Conservation (phyloP, 768 basidiomycete genomes). For the Kwoniella mangroviensis region DNA sequence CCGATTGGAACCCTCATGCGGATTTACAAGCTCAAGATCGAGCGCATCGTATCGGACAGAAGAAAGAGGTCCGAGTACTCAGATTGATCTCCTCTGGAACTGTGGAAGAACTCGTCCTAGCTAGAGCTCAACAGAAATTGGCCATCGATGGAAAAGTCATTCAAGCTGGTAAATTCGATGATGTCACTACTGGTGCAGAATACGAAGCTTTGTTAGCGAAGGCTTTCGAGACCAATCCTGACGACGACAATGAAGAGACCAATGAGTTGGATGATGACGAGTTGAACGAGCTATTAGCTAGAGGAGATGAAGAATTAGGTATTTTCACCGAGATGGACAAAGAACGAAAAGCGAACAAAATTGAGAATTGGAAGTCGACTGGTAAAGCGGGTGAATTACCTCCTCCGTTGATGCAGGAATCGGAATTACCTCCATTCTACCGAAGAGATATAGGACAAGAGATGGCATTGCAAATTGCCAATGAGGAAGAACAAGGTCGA, state of each 20-base stretch:
- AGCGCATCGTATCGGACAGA: slow-evolving; percentile 99
- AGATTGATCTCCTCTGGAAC: slow-evolving; percentile 98
- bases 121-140: slow-evolving; percentile 90
- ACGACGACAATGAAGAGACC: slow-evolving; percentile 58
- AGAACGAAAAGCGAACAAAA: slow-evolving; percentile 71
- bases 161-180: slow-evolving; percentile 98
- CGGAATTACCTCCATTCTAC: slow-evolving; percentile 92
- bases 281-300: slow-evolving; percentile 87
- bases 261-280: slow-evolving; percentile 64
- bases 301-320: slow-evolving; percentile 74
- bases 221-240: slow-evolving; percentile 67
- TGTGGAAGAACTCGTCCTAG: slow-evolving; percentile 97
- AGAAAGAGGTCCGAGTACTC: slow-evolving; percentile 93
- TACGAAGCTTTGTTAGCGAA: slow-evolving; percentile 82
- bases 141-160: slow-evolving; percentile 99
- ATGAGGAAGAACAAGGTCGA: slow-evolving; percentile 69
- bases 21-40: slow-evolving; percentile 99
- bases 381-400: slow-evolving; percentile 78
- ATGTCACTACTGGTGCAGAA: slow-evolving; percentile 96
- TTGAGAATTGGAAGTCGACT: slow-evolving; percentile 70
- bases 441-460: slow-evolving; percentile 65
- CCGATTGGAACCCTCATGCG: slow-evolving; percentile 89
- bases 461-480: slow-evolving; percentile 58
- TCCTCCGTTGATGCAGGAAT: slow-evolving; percentile 75
- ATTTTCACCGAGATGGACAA: slow-evolving; percentile 83